Evolutionary conservation across 2,329 filamentous ascomycete species (phyloP), one percentile per base, ranked within the genome.

Genomic region (Xylaria sp.): DNA sequence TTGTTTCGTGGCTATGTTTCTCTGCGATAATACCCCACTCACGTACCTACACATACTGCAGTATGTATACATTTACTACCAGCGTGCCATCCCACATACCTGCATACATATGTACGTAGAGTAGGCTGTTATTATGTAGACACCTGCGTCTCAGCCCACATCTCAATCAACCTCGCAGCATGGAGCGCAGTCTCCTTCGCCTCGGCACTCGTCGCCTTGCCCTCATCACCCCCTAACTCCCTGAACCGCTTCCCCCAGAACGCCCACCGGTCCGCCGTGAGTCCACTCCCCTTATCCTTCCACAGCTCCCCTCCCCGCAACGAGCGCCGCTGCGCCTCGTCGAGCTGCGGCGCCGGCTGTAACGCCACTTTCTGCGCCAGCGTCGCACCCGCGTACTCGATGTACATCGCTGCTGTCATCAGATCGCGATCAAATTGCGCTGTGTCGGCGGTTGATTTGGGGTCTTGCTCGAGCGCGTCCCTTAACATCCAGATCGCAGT

Each of bases 401-500:
- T 73, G 65, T 77, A 76, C 68, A 75, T 64, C 2, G 76, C 75
- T 4, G 77, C 77, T 0, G 64, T 68, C 48, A 68, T 66, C 15
- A 79, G 62, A 8, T 67, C 70, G 8, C 67, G 70, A 13, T 78
- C 73, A 7, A 74, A 20, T 18, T 55, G 20, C 18, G 20, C 41
- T 18, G 15, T 13, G 39, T 50, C 52, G 10, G 51, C 63, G 6
- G 44, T 39, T 1, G 66, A 28, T 2, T 63, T 34, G 9, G 25
- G 25, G 9, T 75, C 65, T 54, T 76, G 64, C 60, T 79, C 77
- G 5, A 79, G 68, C 23, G 74, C 76, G 2, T 65, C 70, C 9
- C 77, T 68, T 57, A 79, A 48, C 72, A 77, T 77, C 77, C 77
- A 78, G 25, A 79, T 69, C 9, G 72, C 69, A 9, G 73, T 72